Percentiles rank a stretch among this genome's conserved stretches.
These are phyloP conservation scores for Cladophialophora bantiana DNA, from an alignment of 2,329 filamentous ascomycete genomes.

Conservation along the genomic window DNA sequence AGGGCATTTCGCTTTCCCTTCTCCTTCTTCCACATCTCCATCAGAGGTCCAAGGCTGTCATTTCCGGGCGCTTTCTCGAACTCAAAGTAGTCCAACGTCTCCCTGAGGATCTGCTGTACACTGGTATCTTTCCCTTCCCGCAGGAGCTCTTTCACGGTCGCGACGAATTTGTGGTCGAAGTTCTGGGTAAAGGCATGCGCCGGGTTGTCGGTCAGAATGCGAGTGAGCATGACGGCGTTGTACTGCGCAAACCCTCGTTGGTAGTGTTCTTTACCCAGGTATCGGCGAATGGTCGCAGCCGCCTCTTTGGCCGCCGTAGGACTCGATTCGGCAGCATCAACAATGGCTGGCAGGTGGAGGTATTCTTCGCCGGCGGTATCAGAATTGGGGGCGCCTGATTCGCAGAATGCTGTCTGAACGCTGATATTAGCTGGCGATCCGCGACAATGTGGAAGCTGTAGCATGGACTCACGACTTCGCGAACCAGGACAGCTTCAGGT, in stretches of 20 bases:
- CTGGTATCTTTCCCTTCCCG: constrained; percentile 73
- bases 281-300: constrained; percentile 81
- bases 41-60: constrained; percentile 72
- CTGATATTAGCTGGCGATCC: constrained; percentile 7
- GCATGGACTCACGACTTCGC: constrained; percentile 49
- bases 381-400: constrained; percentile 65
- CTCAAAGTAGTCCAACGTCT: constrained; percentile 83
- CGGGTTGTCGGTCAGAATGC: constrained; percentile 91
- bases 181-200: constrained; percentile 90
- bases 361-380: constrained; percentile 79
- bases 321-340: constrained; percentile 93
- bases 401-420: constrained; percentile 77
- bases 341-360: constrained; percentile 88
- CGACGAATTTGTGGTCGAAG: constrained; percentile 82
- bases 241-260: constrained; percentile 78
- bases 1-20: constrained; percentile 68
- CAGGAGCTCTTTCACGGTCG: constrained; percentile 76
- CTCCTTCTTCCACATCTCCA: constrained; percentile 89
- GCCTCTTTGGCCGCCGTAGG: constrained; percentile 83
- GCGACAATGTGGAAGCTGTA: constrained; percentile 1
- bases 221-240: constrained; percentile 93
- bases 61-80: constrained; percentile 72
- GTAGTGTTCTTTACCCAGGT: constrained; percentile 74
- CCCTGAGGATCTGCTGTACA: constrained; percentile 84
- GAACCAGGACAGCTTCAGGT: constrained; percentile 50